These are phyloP conservation scores for Parachaetomium inaequale DNA, from an alignment of 495 filamentous ascomycete genomes.

Conservation along the genomic window DNA sequence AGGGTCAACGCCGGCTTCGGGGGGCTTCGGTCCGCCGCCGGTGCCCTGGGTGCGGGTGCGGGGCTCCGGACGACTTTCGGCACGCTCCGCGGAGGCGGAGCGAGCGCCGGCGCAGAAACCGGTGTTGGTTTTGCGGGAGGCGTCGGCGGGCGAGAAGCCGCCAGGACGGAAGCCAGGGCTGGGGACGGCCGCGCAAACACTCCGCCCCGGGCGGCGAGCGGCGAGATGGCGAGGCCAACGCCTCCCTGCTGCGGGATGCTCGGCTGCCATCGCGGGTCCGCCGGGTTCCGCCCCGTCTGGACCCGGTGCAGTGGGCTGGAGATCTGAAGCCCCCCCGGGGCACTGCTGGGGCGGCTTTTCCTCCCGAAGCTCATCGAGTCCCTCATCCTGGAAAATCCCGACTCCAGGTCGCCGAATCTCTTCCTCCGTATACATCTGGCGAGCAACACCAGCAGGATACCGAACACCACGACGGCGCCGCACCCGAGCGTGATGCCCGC, in stretches of 20 bases:
- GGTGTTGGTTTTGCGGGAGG: background rate
- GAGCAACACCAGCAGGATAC: constrained; percentile 40
- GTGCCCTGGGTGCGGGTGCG: constrained; percentile 22
- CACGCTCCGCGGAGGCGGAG: background rate
- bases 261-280: constrained; percentile 26
- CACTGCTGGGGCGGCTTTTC: constrained; percentile 14
- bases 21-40: constrained; percentile 22
- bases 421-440: constrained; percentile 38
- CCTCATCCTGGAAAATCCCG: constrained; percentile 37
- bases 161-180: background rate
- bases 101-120: background rate
- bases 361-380: constrained; percentile 32
- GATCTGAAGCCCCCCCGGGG: constrained; percentile 27
- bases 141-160: background rate
- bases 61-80: constrained; percentile 9
- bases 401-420: constrained; percentile 37
- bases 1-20: constrained; percentile 35
- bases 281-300: constrained; percentile 23
- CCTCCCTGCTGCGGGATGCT: constrained; percentile 1
- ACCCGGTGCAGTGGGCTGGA: constrained; percentile 35
- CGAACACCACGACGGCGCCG: constrained; percentile 38
- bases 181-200: constrained; percentile 1
- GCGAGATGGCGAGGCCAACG: constrained; percentile 43
- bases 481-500: constrained; percentile 47
- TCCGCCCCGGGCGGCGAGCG: background rate